These are phyloP conservation scores for Trypanosoma conorhini DNA, from an alignment of 208 protist species.

Conservation along the genomic window DNA sequence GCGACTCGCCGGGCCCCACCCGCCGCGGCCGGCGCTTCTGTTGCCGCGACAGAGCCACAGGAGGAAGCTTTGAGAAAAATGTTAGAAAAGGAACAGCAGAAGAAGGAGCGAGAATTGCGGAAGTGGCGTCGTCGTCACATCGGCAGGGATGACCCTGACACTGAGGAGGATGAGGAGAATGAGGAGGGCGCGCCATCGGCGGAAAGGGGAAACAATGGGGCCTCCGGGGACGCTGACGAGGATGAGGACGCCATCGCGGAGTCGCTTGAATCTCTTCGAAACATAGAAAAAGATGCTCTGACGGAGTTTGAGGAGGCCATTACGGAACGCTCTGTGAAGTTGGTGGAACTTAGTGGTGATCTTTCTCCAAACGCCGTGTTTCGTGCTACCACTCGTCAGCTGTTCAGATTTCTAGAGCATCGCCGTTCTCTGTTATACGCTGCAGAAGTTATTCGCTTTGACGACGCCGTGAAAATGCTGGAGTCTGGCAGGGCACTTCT, in stretches of 20 bases:
- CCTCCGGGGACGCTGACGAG: not conserved
- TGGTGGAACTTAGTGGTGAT: constrained; percentile 62
- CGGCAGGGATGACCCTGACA: constrained; percentile 66
- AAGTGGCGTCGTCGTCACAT: constrained; percentile 92
- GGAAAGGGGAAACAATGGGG: constrained; percentile 5
- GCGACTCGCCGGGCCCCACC: not conserved
- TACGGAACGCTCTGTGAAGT: constrained; percentile 52
- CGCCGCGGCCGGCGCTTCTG: not conserved
- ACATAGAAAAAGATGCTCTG: constrained; percentile 52
- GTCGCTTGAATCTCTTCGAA: constrained; percentile 19
- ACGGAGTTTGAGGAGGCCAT: constrained; percentile 69
- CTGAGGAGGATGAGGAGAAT: constrained; percentile 22
- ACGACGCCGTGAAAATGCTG: constrained; percentile 48
- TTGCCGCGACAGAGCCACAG: constrained; percentile 12
- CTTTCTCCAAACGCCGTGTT: constrained; percentile 55
- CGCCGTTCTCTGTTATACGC: constrained; percentile 81
- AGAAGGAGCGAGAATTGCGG: constrained; percentile 55
- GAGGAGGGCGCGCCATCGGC: constrained; percentile 18
- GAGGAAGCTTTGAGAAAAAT: constrained; percentile 9
- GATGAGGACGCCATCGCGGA: constrained; percentile 7
- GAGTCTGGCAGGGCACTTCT: constrained; percentile 42
- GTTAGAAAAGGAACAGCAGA: constrained; percentile 22
- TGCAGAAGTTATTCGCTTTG: constrained; percentile 63
- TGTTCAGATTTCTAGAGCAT: constrained; percentile 56
- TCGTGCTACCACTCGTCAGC: constrained; percentile 39